phyloP scores from a whole-genome alignment of 2,329 filamentous ascomycete genomes.

The Ophiocordyceps sinensis region DNA sequence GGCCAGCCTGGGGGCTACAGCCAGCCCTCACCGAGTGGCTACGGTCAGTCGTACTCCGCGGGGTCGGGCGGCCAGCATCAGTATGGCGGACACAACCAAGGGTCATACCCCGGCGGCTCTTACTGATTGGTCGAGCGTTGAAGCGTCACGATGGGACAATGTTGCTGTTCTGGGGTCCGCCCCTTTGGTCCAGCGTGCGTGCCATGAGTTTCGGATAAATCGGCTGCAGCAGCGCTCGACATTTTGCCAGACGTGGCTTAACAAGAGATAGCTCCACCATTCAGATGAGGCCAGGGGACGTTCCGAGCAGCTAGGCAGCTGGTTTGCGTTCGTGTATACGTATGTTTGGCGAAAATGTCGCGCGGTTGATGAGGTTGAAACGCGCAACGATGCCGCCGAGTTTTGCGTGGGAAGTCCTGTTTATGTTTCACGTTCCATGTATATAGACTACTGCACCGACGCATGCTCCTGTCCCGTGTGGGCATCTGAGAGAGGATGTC shows the following conservation, averaged over 20 bases:
- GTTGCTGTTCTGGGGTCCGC: no score
- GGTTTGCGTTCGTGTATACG: neutral
- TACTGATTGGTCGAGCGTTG: constrained; percentile 3
- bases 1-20: constrained; percentile 3
- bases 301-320: neutral
- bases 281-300: neutral
- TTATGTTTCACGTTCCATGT: constrained; percentile 10
- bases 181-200: no score
- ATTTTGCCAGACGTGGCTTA: no score
- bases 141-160: neutral
- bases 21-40: constrained; percentile 8
- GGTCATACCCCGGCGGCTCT: constrained; percentile 6
- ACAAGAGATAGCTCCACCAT: no score
- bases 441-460: constrained; percentile 13
- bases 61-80: constrained; percentile 14
- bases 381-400: neutral
- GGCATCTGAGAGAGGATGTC: neutral
- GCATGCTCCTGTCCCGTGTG: neutral
- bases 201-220: no score
- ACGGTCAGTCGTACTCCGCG: constrained; percentile 14
- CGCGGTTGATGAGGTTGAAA: neutral
- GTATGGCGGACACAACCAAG: constrained; percentile 12
- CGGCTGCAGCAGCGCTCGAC: no score
- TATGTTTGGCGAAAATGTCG: neutral
- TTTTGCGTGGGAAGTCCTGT: constrained; percentile 4